These are phyloP conservation scores for Populus ilicifolia DNA, from an alignment of 345 rosid genomes.

Conservation along the genomic window DNA sequence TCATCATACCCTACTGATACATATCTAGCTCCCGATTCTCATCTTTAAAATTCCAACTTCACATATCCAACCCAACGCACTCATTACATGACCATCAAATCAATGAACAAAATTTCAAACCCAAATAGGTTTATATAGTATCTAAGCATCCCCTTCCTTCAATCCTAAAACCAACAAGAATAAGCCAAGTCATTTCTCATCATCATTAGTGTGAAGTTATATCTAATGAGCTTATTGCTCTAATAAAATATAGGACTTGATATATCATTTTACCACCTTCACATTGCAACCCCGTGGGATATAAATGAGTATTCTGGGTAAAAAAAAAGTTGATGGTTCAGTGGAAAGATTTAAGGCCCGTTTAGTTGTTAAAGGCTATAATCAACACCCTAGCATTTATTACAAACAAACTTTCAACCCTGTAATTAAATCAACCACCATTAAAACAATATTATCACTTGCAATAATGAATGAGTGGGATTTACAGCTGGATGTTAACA, in stretches of 20 bases:
- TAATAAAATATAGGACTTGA: neutral
- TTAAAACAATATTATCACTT: neutral
- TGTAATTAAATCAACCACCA: neutral
- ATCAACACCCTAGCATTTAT: neutral
- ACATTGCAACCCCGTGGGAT: neutral
- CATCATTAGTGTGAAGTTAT: neutral
- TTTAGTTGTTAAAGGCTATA: neutral
- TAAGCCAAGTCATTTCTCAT: no score
- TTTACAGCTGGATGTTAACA: neutral
- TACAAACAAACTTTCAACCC: neutral
- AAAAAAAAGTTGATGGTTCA: neutral
- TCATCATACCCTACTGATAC: no score
- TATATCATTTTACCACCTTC: neutral
- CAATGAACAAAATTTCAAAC: no score
- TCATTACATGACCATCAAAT: no score
- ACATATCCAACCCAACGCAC: no score
- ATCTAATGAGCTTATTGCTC: neutral
- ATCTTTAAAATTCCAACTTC: no score
- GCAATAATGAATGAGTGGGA: neutral
- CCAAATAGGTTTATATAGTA: accelerated
- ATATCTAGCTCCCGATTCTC: no score
- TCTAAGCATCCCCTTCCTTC: no score
- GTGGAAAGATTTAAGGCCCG: neutral
- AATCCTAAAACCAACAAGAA: no score
- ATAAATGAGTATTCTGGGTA: neutral